Evolutionary conservation across 2,329 filamentous ascomycete species (phyloP).

Genomic region (Colletotrichum sp.): DNA sequence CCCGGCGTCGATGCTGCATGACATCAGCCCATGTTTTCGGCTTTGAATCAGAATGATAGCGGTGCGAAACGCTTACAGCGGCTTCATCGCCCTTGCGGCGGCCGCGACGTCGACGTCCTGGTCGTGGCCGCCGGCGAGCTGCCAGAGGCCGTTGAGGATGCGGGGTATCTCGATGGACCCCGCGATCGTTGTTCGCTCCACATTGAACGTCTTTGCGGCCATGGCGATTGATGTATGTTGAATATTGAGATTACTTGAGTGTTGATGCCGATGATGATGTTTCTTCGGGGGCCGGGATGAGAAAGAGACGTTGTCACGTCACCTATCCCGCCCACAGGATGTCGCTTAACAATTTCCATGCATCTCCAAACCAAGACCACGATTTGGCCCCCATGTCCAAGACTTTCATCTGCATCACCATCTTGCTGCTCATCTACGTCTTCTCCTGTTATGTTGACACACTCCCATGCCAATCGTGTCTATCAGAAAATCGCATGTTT

Average conservation of each 20-base stretch:
- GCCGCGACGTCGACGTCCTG: not conserved
- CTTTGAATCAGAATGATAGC: not conserved
- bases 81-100: not conserved
- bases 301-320: not conserved
- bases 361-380: not conserved
- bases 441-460: not conserved
- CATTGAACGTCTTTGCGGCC: not conserved
- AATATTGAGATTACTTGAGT: not conserved
- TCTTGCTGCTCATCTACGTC: not conserved
- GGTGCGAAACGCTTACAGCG: not conserved
- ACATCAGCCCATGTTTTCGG: not conserved
- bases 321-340: not conserved
- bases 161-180: conserved; percentile 17
- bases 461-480: not conserved
- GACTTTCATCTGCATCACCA: not conserved
- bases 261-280: not conserved
- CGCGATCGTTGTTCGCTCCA: conserved; percentile 12
- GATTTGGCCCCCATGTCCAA: not conserved
- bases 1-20: conserved; percentile 20
- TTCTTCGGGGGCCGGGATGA: not conserved
- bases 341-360: not conserved
- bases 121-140: conserved; percentile 13
- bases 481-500: not conserved
- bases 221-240: not conserved
- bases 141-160: conserved; percentile 18